Base-by-base conservation (phyloP, 2,329 filamentous ascomycete genomes). In the Aureobasidium sp. region DNA sequence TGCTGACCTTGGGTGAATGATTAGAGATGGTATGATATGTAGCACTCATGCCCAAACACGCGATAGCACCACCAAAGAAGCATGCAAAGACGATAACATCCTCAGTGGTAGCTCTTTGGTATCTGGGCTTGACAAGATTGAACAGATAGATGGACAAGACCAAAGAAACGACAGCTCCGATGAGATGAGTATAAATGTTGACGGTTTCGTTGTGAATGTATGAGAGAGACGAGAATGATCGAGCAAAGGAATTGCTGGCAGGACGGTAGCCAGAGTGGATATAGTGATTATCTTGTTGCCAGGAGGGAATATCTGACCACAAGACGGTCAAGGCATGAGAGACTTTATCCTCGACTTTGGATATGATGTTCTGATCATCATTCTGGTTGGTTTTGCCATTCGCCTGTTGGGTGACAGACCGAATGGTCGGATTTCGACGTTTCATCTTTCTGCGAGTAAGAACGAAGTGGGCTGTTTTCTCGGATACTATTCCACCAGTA, bases 1-100 rank as follows among this genome's bases (percentile, higher is more conserved):
- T 84, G 2, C 86, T 83, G 12, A 96, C 88, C 1, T 71, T 70
- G 32, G 82, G 80, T 16, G 87, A 93, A 68, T 98, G 93, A 60
- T 96, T 95, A 19, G 78, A 82, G 42, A 96, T 79, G 2, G 87
- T 79, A 67, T 98, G 93, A 66, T 84, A 98, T 2, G 85, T 86
- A 4, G 89, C 72, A 53, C 68, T 72, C 70, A 76, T 73, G 4
- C 71, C 71, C 27, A 77, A 57, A 57, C 74, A 77, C 4, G 63
- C 64, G 2, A 70, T 61, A 0, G 73, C 73, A 10, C 89, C 88
- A 21, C 74, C 73, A 62, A 95, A 90, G 75, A 93, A 95, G 70
- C 84, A 90, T 1, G 74, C 72, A 66, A 95, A 89, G 25, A 81
- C 87, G 30, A 81, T 58, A n/a, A 88, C 74, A 66, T 95, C 89